Evolutionary conservation across 2,329 filamentous ascomycete species (phyloP).

Genomic region (Emmonsiellopsis sp.): DNA sequence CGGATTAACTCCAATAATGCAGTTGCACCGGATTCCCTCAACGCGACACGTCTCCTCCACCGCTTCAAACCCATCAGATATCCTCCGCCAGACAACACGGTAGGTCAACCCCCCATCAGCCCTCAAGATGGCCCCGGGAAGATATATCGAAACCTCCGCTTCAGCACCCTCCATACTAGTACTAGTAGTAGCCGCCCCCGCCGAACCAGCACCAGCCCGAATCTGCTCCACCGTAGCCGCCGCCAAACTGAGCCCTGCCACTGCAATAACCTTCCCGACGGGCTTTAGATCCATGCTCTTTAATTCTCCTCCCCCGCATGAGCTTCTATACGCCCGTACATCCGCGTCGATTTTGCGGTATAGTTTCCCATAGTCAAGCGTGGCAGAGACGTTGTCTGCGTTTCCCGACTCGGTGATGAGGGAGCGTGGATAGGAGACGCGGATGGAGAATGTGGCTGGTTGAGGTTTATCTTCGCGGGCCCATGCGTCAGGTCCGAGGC

Average conservation of each 20-base stretch:
- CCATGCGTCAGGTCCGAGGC: conserved; percentile 37
- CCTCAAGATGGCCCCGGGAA: conserved; percentile 37
- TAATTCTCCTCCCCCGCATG: background rate
- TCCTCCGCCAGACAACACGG: conserved; percentile 25
- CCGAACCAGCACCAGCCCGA: background rate
- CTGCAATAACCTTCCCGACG: background rate
- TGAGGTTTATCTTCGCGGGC: conserved; percentile 35
- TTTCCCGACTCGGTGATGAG: conserved; percentile 28
- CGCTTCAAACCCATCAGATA: conserved; percentile 15
- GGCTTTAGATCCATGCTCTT: background rate
- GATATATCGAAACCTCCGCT: conserved; percentile 29
- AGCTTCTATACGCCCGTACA: conserved; percentile 11
- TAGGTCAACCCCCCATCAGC: conserved; percentile 34
- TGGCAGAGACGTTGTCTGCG: conserved; percentile 35
- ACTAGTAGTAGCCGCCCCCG: background rate
- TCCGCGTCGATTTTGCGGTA: conserved; percentile 32
- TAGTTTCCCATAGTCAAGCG: conserved; percentile 39
- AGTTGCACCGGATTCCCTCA: conserved; percentile 34
- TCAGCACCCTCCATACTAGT: conserved; percentile 17
- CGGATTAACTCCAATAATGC: conserved; percentile 43
- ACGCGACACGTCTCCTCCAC: conserved; percentile 32
- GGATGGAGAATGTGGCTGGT: conserved; percentile 34
- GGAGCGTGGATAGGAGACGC: conserved; percentile 32
- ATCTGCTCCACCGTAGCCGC: conserved; percentile 14
- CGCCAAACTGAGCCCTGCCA: background rate